phyloP scores from a whole-genome alignment of 371 early-diverging fungal genomes.

The Basidiobolus heterosporus region DNA sequence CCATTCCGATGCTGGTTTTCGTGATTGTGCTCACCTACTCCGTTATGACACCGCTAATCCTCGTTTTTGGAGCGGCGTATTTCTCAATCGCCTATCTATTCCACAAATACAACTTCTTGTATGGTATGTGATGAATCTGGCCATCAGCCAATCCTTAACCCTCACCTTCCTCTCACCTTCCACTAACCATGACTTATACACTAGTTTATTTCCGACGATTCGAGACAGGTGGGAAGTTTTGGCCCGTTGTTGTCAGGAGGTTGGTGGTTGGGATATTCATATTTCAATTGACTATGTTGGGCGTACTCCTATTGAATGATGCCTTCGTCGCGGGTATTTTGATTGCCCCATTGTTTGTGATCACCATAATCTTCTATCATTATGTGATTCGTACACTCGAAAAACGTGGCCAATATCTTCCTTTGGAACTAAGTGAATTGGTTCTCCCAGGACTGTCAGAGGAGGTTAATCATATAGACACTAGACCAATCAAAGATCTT shows the following conservation, averaged over 20 bases:
- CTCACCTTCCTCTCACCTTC: no score
- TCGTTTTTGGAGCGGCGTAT: slow-evolving; percentile 59
- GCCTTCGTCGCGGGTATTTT: slow-evolving; percentile 25
- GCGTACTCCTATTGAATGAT: slow-evolving; percentile 41
- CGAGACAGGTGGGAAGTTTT: slow-evolving; percentile 62
- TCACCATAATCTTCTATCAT: slow-evolving; percentile 31
- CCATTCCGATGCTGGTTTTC: slow-evolving; percentile 59
- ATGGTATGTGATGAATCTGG: slow-evolving; percentile 17
- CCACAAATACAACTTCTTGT: slow-evolving; percentile 63
- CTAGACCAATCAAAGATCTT: no score
- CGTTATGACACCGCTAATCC: slow-evolving; percentile 67
- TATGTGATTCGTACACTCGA: slow-evolving; percentile 34
- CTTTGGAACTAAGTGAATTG: slow-evolving; percentile 8
- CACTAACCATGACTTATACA: no score
- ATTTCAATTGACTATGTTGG: slow-evolving; percentile 63
- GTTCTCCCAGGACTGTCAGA: no score
- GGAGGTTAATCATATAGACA: no score
- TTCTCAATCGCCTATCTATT: slow-evolving; percentile 54
- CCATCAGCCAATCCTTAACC: no score
- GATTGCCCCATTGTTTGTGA: slow-evolving; percentile 24
- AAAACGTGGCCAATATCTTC: slow-evolving; percentile 25
- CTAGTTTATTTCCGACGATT: slow-evolving; percentile 57
- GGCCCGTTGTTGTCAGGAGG: slow-evolving; percentile 48
- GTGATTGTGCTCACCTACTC: slow-evolving; percentile 77
- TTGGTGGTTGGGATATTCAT: no score